A percentile compares a stretch with the other conserved stretches of the same genome.
These are phyloP conservation scores for Roridomyces roridus DNA, from an alignment of 768 basidiomycete genomes.

Conservation along the genomic window DNA sequence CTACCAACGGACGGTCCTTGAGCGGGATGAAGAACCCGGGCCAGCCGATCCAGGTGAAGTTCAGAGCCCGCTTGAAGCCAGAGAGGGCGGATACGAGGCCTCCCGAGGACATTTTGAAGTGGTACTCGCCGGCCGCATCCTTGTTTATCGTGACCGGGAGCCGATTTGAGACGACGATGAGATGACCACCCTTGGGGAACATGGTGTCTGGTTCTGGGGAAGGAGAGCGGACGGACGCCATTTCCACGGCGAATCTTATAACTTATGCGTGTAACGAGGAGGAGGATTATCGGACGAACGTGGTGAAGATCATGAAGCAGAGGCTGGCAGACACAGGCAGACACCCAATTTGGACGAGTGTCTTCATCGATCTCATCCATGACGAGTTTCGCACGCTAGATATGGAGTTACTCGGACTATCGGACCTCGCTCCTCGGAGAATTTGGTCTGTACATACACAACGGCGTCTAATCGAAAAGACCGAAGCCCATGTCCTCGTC, in stretches of 20 bases:
- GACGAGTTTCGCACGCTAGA: too few relatives aligned
- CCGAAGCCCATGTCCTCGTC: conserved; percentile 97
- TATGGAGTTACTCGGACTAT: too few relatives aligned
- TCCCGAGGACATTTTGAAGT: conserved; percentile 99
- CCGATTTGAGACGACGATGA: conserved; percentile 96
- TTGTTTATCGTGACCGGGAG: conserved; percentile 96
- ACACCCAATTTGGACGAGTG: too few relatives aligned
- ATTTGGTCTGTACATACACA: too few relatives aligned
- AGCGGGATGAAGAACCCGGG: conserved; percentile 92
- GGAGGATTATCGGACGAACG: conserved; percentile 33
- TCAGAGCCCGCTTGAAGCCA: conserved; percentile 97
- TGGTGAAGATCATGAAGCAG: conserved; percentile 19
- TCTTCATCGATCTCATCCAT: neutral
- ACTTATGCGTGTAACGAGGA: conserved; percentile 30
- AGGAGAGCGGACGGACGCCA: conserved; percentile 33
- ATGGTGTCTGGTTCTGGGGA: conserved; percentile 46
- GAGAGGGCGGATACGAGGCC: conserved; percentile 97
- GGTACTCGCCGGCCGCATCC: conserved; percentile 90
- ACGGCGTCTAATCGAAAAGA: conserved; percentile 81
- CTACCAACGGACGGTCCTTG: conserved; percentile 90
- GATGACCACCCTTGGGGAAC: conserved; percentile 61
- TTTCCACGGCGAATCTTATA: conserved; percentile 26
- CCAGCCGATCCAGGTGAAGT: conserved; percentile 98
- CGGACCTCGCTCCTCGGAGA: too few relatives aligned
- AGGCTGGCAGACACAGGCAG: too few relatives aligned